These are phyloP conservation scores for Beauveria varroae DNA, from an alignment of 2,329 filamentous ascomycete genomes.

Conservation along the genomic window DNA sequence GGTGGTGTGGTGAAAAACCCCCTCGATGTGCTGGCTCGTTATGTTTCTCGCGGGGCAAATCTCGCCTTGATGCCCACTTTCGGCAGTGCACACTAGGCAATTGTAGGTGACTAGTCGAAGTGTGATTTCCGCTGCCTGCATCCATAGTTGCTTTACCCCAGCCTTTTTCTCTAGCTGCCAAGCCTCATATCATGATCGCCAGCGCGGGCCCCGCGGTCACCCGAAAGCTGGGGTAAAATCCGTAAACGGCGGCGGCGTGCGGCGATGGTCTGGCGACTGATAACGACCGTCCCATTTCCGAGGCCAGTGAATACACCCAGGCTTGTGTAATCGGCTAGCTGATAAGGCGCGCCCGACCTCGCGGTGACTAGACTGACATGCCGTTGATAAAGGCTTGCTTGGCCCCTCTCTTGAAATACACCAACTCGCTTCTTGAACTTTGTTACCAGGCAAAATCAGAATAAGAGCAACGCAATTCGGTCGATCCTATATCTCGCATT, in stretches of 20 bases:
- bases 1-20: background rate
- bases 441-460: too few relatives aligned
- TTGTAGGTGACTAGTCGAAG: background rate
- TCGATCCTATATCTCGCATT: too few relatives aligned
- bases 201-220: constrained; percentile 4
- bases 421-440: background rate
- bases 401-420: background rate
- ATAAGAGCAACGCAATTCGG: too few relatives aligned
- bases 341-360: constrained; percentile 7
- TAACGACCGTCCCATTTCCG: background rate
- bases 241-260: background rate
- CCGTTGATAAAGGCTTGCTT: background rate
- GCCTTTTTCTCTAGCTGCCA: background rate
- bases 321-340: background rate
- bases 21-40: background rate
- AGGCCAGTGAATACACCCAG: background rate
- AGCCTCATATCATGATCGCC: background rate
- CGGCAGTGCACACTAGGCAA: background rate
- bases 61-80: background rate
- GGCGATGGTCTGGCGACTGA: constrained; percentile 1
- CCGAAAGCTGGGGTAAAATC: constrained; percentile 4
- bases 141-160: background rate
- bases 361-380: background rate
- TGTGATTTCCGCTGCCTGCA: background rate
- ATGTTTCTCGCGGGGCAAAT: background rate